Conservation (phyloP, 805 yeast genomes). For the Saccharomycopsis sp. region DNA sequence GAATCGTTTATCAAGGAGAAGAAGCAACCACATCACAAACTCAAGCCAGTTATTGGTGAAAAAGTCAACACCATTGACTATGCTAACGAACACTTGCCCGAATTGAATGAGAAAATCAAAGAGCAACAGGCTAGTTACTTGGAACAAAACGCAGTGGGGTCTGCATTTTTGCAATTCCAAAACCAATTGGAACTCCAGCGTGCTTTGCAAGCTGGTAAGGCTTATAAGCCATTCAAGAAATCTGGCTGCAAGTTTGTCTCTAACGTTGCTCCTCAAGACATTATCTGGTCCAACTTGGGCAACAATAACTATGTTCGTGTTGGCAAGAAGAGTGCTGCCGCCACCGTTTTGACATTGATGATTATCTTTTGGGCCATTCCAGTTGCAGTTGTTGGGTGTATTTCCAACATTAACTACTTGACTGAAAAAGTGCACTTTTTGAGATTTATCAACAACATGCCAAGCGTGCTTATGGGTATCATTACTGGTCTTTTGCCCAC, state of each 20-base stretch:
- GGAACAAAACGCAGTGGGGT: slow-evolving; percentile 43
- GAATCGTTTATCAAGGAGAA: slow-evolving; percentile 55
- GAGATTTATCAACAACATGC: slow-evolving; percentile 67
- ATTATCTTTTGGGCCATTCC: slow-evolving; percentile 94
- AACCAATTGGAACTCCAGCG: slow-evolving; percentile 81
- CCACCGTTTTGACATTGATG: slow-evolving; percentile 51
- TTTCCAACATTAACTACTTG: slow-evolving; percentile 76
- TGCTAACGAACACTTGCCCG: slow-evolving; percentile 56
- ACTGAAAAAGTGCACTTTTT: slow-evolving; percentile 67
- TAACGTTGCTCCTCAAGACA: slow-evolving; percentile 71
- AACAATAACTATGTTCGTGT: slow-evolving; percentile 49
- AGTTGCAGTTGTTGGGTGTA: slow-evolving; percentile 92
- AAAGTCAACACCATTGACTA: slow-evolving; percentile 81
- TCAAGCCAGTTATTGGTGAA: slow-evolving; percentile 63
- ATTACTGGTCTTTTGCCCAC: slow-evolving; percentile 86
- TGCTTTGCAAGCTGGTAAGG: slow-evolving; percentile 76
- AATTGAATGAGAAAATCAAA: slow-evolving; percentile 57
- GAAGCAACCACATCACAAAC: slow-evolving; percentile 77
- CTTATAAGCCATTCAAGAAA: slow-evolving; percentile 35
- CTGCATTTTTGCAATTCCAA: slow-evolving; percentile 75
- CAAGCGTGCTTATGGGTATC: slow-evolving; percentile 61
- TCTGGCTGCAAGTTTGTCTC: slow-evolving; percentile 42
- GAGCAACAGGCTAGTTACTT: slow-evolving; percentile 47
- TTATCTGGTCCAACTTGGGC: slow-evolving; percentile 73
- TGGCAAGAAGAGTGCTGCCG: slow-evolving; percentile 48